Percentiles rank a stretch among this genome's conserved stretches.
Evolutionary conservation across 1,284 basidiomycete genomes (phyloP).

Genomic region (Entoloma clypeatum): DNA sequence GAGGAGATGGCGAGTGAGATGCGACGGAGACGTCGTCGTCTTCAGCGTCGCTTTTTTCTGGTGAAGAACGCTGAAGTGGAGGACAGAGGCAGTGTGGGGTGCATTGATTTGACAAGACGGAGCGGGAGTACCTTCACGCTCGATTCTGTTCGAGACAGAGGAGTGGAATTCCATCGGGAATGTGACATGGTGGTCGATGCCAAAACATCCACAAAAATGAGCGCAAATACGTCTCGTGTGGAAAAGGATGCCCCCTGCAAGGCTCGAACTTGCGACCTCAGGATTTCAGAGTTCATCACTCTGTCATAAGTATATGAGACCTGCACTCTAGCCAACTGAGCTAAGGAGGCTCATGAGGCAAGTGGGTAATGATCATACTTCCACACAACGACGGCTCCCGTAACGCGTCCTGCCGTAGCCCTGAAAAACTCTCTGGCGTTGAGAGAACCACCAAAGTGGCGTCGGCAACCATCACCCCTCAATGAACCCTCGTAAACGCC

Average conservation of each 20-base stretch:
- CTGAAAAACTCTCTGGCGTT: neutral
- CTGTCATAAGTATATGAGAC: conserved; percentile 29
- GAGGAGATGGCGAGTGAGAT: conserved; percentile 68
- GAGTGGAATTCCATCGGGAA: conserved; percentile 70
- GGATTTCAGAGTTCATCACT: conserved; percentile 31
- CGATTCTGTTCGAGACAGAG: conserved; percentile 35
- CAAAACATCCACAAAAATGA: too few species aligned
- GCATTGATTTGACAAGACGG: conserved; percentile 38
- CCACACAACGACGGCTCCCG: neutral
- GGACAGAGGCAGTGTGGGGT: conserved; percentile 47
- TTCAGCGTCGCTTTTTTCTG: conserved; percentile 42
- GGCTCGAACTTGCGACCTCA: conserved; percentile 58
- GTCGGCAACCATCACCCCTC: conserved; percentile 9
- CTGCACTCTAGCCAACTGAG: conserved; percentile 34
- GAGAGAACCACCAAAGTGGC: conserved; percentile 1
- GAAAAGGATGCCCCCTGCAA: conserved; percentile 33
- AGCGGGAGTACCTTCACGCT: conserved; percentile 66
- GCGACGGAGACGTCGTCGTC: conserved; percentile 65
- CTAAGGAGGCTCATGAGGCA: conserved; percentile 24
- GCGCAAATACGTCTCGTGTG: neutral
- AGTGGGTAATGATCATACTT: neutral
- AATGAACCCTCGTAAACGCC: conserved; percentile 35
- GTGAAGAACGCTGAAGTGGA: conserved; percentile 57
- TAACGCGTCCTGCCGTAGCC: neutral
- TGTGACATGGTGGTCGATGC: conserved; percentile 32